Conservation (phyloP, 1,139 yeast species). For the Debaryomyces coudertii region DNA sequence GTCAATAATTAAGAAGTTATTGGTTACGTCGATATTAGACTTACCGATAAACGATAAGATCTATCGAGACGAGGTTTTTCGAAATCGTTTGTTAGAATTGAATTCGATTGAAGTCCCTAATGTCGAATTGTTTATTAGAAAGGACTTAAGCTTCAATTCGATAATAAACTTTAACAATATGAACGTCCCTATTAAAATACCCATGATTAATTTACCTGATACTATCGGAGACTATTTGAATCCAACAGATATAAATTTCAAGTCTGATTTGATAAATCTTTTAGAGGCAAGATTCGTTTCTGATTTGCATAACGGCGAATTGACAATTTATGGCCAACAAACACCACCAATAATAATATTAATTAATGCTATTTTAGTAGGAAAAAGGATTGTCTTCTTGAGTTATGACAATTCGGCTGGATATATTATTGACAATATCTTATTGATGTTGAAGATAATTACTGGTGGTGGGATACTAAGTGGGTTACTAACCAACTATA, state of each 20-base stretch:
- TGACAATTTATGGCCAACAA: slow-evolving; percentile 56
- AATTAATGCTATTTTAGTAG: slow-evolving; percentile 60
- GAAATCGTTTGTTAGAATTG: slow-evolving; percentile 41
- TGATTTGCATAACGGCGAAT: slow-evolving; percentile 35
- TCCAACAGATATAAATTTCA: slow-evolving; percentile 50
- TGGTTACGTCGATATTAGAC: slow-evolving; percentile 50
- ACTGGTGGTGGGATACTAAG: slow-evolving; percentile 63
- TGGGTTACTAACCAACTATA: slow-evolving; percentile 49
- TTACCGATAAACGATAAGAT: slow-evolving; percentile 51
- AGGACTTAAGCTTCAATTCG: slow-evolving; percentile 49
- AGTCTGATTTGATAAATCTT: slow-evolving; percentile 44
- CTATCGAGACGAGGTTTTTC: slow-evolving; percentile 42
- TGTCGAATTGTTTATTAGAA: slow-evolving; percentile 42
- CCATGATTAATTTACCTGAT: slow-evolving; percentile 47
- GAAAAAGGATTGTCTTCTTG: slow-evolving; percentile 55
- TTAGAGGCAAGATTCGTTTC: slow-evolving; percentile 39
- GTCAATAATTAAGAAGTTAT: slow-evolving; percentile 39
- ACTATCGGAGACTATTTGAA: slow-evolving; percentile 49
- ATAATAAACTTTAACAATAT: slow-evolving; percentile 39
- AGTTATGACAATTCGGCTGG: slow-evolving; percentile 60
- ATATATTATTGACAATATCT: slow-evolving; percentile 56
- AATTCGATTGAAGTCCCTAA: slow-evolving; percentile 24
- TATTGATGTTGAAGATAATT: slow-evolving; percentile 55
- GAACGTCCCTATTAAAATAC: slow-evolving; percentile 49
- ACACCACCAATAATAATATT: slow-evolving; percentile 62